Evolutionary conservation across 768 basidiomycete genomes (phyloP), one percentile per base, ranked within the genome.

Genomic region (Hericium coralloides): DNA sequence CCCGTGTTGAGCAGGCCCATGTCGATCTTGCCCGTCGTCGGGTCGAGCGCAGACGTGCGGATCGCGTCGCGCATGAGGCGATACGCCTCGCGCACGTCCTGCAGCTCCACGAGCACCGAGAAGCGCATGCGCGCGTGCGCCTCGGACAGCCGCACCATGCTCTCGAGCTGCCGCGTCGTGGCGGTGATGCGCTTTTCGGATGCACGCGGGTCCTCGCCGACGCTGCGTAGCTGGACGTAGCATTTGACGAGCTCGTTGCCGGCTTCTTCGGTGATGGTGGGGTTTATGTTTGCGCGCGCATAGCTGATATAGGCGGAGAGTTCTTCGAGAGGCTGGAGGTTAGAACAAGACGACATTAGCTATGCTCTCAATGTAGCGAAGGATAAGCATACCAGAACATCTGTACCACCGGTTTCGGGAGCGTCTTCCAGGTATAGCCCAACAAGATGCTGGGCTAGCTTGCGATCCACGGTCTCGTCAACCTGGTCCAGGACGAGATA

Each of bases 21-120:
- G 69, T 98, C 95, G 67, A 98, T 95, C 79, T 95, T 93, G 54
- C 95, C 95, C 12, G 95, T 98, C 22, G 90, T 79, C 10, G 95
- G 95, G 70, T 98, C 95, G 78, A 95, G 95, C 41, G 93, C 93
- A 59, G 85, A 86, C 59, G 95, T 93, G 64, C 92, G 83, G 71
- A 99, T 89, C 4, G 95, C 97, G 69, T 95, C 92, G 49, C 92
- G 84, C 87, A 99, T 98, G 63, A 99, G 80, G n/a, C 97, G 79
- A 65, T 80, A 84, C 1, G 95, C 94, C 70, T 98, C 97, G 59
- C 79, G 76, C 31, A 98, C 97, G 66, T 98, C 97, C 55, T 76
- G 72, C 48, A 90, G 72, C 66, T 95, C 91, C 39, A 99, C 95
- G 53, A 80, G 79, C n/a, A 84, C 77, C 18, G 87, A 88, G 70